These are phyloP conservation scores for Phytophthora parvispora DNA, from an alignment of 352 stramenopile genomes.

Conservation along the genomic window DNA sequence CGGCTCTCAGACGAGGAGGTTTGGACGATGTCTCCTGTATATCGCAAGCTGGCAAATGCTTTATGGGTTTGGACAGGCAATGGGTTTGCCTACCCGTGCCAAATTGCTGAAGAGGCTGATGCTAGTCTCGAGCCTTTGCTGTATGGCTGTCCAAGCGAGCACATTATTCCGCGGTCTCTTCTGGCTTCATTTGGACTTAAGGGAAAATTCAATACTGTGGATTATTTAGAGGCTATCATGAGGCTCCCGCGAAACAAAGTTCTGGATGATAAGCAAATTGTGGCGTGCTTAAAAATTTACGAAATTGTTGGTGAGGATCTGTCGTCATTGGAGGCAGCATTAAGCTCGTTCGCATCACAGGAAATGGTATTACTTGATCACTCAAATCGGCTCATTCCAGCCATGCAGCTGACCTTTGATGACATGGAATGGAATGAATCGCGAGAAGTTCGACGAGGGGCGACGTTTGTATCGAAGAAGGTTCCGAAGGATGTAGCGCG, in stretches of 20 bases:
- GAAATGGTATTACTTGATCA: slow-evolving; percentile 58
- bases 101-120: slow-evolving; percentile 63
- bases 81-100: slow-evolving; percentile 54
- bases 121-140: slow-evolving; percentile 65
- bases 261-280: slow-evolving; percentile 38
- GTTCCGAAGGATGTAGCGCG: slow-evolving; percentile 57
- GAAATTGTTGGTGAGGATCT: slow-evolving; percentile 48
- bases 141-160: slow-evolving; percentile 63
- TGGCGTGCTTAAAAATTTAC: slow-evolving; percentile 62
- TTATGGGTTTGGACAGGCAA: slow-evolving; percentile 83
- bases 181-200: slow-evolving; percentile 69
- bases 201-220: slow-evolving; percentile 50
- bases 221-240: slow-evolving; percentile 69
- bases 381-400: slow-evolving; percentile 40
- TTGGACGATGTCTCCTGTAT: slow-evolving; percentile 35
- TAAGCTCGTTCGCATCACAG: slow-evolving; percentile 38
- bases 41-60: slow-evolving; percentile 50
- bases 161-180: slow-evolving; percentile 66
- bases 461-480: slow-evolving; percentile 60
- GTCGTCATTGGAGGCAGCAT: slow-evolving; percentile 24
- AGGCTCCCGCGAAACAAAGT: slow-evolving; percentile 40
- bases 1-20: slow-evolving; percentile 35
- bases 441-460: slow-evolving; percentile 55
- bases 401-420: slow-evolving; percentile 61
- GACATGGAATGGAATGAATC: slow-evolving; percentile 88